Conservation (phyloP, 805 yeast genomes). For the Blastobotrys chiropterorum region DNA sequence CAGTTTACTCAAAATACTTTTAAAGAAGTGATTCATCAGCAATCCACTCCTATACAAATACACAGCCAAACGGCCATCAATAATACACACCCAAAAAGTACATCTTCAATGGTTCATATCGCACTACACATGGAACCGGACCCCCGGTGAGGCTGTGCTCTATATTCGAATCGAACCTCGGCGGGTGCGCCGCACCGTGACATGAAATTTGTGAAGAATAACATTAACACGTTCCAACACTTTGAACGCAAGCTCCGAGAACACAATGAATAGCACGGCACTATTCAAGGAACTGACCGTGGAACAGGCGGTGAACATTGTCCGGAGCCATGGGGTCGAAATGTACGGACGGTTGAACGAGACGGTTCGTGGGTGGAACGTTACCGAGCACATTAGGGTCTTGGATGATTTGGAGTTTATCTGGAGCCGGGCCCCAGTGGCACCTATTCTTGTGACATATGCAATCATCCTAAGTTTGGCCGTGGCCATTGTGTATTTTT, state of each 20-base stretch:
- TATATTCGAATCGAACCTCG: too few relatives aligned
- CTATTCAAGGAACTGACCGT: background rate
- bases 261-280: background rate
- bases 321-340: background rate
- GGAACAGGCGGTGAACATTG: background rate
- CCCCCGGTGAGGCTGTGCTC: too few relatives aligned
- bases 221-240: background rate
- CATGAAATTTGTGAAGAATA: background rate
- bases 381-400: background rate
- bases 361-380: background rate
- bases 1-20: too few relatives aligned
- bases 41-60: too few relatives aligned
- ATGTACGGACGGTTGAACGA: background rate
- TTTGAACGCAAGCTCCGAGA: too few relatives aligned
- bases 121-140: too few relatives aligned
- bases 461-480: slow-evolving; percentile 17
- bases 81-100: too few relatives aligned
- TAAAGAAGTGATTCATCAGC: too few relatives aligned
- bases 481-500: slow-evolving; percentile 14
- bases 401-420: background rate
- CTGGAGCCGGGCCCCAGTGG: background rate
- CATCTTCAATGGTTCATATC: too few relatives aligned
- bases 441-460: slow-evolving; percentile 17
- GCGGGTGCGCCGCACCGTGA: background rate
- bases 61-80: too few relatives aligned